A percentile compares a stretch with the other conserved stretches of the same genome.
Conservation (phyloP, 23 red algal species). For the Gracilariopsis chorda region DNA sequence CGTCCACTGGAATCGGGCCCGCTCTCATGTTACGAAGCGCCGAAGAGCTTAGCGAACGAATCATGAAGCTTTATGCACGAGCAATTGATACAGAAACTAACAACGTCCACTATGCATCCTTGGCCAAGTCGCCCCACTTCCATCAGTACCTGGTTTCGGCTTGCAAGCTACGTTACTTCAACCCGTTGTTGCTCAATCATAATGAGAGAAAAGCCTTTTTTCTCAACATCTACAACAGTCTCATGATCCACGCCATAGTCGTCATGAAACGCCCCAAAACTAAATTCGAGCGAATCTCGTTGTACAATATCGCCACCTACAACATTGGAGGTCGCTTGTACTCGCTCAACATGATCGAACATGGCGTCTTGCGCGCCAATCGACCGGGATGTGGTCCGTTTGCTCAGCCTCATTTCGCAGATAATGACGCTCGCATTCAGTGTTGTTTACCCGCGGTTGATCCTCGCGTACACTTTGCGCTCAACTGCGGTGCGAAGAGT, state of each 20-base stretch:
- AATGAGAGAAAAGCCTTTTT: constrained; percentile 79
- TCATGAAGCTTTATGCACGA: constrained; percentile 25
- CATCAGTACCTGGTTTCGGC: constrained; percentile 41
- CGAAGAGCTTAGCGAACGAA: constrained; percentile 43
- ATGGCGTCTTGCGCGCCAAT: constrained; percentile 82
- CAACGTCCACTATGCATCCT: constrained; percentile 19
- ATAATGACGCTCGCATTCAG: constrained; percentile 39
- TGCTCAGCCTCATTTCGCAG: constrained; percentile 48
- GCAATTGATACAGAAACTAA: constrained; percentile 18
- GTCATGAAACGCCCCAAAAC: constrained; percentile 40
- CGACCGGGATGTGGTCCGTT: constrained; percentile 69
- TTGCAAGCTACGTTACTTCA: constrained; percentile 62
- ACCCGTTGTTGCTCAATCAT: constrained; percentile 35
- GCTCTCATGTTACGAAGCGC: constrained; percentile 50
- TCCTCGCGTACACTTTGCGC: constrained; percentile 86
- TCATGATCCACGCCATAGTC: constrained; percentile 76
- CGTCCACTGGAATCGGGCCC: constrained; percentile 28
- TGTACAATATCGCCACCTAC: constrained; percentile 74
- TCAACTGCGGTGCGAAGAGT: constrained; percentile 88
- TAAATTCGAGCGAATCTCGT: constrained; percentile 57
- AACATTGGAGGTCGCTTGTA: constrained; percentile 82
- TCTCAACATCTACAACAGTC: constrained; percentile 87
- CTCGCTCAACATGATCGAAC: constrained; percentile 84
- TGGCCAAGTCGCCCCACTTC: constrained; percentile 4
- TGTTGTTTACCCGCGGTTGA: constrained; percentile 37